These are phyloP conservation scores for Coriolopsis trogii DNA, from an alignment of 1,284 basidiomycete species.

Conservation along the genomic window DNA sequence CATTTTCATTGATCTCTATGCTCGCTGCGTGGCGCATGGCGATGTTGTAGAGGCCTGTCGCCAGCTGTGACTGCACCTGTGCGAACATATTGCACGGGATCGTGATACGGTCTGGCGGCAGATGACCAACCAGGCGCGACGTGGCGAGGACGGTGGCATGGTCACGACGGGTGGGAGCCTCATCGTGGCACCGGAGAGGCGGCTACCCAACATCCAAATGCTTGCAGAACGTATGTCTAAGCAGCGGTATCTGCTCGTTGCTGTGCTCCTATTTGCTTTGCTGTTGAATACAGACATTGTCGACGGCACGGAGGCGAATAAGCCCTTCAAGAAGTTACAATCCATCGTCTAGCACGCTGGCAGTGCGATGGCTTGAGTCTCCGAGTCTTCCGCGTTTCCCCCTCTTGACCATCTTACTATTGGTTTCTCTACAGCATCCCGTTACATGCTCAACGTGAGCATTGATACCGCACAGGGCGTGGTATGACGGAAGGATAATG, in stretches of 20 bases:
- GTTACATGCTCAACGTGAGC: no score
- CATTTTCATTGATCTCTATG: conserved; percentile 76
- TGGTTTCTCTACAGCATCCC: no score
- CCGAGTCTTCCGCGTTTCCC: no score
- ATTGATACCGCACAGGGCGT: no score
- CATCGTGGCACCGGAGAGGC: conserved; percentile 54
- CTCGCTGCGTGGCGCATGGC: conserved; percentile 84
- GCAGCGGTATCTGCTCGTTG: conserved; percentile 59
- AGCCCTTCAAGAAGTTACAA: no score
- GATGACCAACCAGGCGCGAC: conserved; percentile 92
- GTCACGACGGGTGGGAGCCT: conserved; percentile 52
- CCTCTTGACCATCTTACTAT: no score
- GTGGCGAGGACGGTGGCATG: conserved; percentile 52
- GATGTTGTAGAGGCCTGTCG: conserved; percentile 75
- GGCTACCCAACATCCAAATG: conserved; percentile 56
- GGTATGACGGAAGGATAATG: no score
- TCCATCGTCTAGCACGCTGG: no score
- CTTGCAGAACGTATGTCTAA: conserved; percentile 66
- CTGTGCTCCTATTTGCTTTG: conserved; percentile 58
- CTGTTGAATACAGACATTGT: conserved; percentile 68
- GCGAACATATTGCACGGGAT: conserved; percentile 95
- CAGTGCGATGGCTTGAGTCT: no score
- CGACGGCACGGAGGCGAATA: conserved; percentile 79
- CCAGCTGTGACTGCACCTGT: conserved; percentile 86
- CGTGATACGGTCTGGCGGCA: conserved; percentile 96